phyloP scores from a whole-genome alignment of 441 rosid species.

The Erodium trifolium region DNA sequence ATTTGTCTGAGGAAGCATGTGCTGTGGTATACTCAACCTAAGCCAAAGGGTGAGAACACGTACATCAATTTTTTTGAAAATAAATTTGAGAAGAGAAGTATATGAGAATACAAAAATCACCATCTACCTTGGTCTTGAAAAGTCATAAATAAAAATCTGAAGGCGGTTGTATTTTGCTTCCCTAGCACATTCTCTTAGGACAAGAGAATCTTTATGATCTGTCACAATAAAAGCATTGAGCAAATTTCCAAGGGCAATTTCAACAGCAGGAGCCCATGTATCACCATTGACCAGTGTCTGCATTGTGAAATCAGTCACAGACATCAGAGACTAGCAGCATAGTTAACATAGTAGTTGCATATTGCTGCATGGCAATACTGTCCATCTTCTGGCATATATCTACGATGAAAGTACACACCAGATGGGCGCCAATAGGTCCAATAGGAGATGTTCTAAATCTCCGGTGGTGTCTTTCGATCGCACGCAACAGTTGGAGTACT shows the following conservation, averaged over 20 bases:
- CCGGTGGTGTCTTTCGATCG: constrained; percentile 58
- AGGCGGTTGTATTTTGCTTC: constrained; percentile 63
- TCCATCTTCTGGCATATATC: neutral
- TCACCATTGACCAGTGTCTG: constrained; percentile 75
- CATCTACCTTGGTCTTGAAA: constrained; percentile 74
- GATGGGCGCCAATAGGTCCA: constrained; percentile 95
- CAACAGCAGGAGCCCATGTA: constrained; percentile 87
- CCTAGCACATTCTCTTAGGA: constrained; percentile 64
- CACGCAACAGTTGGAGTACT: constrained; percentile 70
- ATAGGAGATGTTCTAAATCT: constrained; percentile 70
- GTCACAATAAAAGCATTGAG: constrained; percentile 95
- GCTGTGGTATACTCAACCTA: constrained; percentile 67
- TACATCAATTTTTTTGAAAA: constrained; percentile 13
- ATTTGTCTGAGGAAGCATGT: constrained; percentile 80
- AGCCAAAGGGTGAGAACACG: constrained; percentile 22
- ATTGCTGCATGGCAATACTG: constrained; percentile 1
- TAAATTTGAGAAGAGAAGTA: constrained; percentile 12
- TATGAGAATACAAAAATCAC: constrained; percentile 15
- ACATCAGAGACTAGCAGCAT: constrained; percentile 9
- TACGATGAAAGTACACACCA: constrained; percentile 43
- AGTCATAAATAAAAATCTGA: constrained; percentile 77
- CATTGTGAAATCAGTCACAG: constrained; percentile 19
- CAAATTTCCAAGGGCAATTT: constrained; percentile 76
- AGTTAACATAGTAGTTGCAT: neutral
- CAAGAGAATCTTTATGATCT: constrained; percentile 62